Evolutionary conservation across 1,284 basidiomycete genomes (phyloP).

Genomic region (Ustilago shanxiensis): DNA sequence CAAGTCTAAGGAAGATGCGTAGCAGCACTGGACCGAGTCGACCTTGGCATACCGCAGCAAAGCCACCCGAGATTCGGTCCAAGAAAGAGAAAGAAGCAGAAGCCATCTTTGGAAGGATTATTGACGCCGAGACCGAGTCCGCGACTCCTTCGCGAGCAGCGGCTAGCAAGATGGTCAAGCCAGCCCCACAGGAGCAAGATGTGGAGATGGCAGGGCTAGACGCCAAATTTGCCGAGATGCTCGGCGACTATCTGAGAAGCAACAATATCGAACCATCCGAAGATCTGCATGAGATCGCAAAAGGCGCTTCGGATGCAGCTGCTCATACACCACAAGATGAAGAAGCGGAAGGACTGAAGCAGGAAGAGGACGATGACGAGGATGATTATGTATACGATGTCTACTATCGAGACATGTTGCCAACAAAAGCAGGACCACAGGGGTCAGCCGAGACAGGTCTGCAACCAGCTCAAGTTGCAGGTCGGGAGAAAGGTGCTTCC

Average conservation of each 20-base stretch:
- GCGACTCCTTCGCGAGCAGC: neutral
- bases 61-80: slow-evolving; percentile 47
- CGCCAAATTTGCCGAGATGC: slow-evolving; percentile 57
- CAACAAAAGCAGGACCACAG: slow-evolving; percentile 40
- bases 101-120: slow-evolving; percentile 52
- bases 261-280: slow-evolving; percentile 49
- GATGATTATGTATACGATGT: slow-evolving; percentile 67
- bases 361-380: slow-evolving; percentile 31
- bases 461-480: slow-evolving; percentile 41
- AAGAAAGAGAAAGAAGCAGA: slow-evolving; percentile 50
- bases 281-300: slow-evolving; percentile 41
- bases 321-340: neutral
- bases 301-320: slow-evolving; percentile 21
- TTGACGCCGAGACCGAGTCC: slow-evolving; percentile 45
- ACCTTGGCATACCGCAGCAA: slow-evolving; percentile 33
- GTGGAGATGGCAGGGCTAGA: slow-evolving; percentile 52
- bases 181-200: slow-evolving; percentile 18
- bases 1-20: slow-evolving; percentile 45
- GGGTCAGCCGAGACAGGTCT: slow-evolving; percentile 41
- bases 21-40: slow-evolving; percentile 22
- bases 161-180: slow-evolving; percentile 5
- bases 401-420: slow-evolving; percentile 62
- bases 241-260: slow-evolving; percentile 52
- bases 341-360: neutral
- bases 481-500: slow-evolving; percentile 40